Percentiles rank a stretch among this genome's conserved stretches.
Evolutionary conservation across 169 alveolate genomes (phyloP).

Genomic region (Eimeria sp.): DNA sequence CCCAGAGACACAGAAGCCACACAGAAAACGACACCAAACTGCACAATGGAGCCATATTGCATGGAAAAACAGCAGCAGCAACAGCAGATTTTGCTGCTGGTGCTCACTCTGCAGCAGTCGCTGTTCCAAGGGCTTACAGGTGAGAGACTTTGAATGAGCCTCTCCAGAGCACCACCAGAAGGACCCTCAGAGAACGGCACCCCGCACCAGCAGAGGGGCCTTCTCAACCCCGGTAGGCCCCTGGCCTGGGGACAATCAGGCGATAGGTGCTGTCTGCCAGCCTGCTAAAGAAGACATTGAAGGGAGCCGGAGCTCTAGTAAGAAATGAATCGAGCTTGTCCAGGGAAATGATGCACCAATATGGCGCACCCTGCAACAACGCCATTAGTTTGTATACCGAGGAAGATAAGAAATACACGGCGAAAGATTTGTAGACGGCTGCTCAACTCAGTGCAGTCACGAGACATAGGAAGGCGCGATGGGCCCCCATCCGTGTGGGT

Average conservation of each 20-base stretch:
- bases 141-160: background rate
- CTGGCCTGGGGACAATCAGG: background rate
- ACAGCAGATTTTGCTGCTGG: background rate
- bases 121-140: background rate
- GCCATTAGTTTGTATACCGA: too few species aligned
- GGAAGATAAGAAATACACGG: too few species aligned
- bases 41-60: background rate
- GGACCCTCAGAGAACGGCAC: too few species aligned
- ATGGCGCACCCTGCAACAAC: too few species aligned
- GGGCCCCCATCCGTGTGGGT: too few species aligned
- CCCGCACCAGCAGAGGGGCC: constrained; percentile 19
- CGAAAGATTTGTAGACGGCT: too few species aligned
- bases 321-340: too few species aligned
- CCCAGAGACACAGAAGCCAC: background rate
- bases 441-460: too few species aligned
- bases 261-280: background rate
- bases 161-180: background rate
- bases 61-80: background rate
- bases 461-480: too few species aligned
- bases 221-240: background rate
- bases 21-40: background rate
- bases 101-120: background rate
- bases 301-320: too few species aligned
- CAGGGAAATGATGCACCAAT: too few species aligned
- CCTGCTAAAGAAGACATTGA: background rate